Conservation (phyloP, 306 rosid species). For the Astragalus membranaceus region DNA sequence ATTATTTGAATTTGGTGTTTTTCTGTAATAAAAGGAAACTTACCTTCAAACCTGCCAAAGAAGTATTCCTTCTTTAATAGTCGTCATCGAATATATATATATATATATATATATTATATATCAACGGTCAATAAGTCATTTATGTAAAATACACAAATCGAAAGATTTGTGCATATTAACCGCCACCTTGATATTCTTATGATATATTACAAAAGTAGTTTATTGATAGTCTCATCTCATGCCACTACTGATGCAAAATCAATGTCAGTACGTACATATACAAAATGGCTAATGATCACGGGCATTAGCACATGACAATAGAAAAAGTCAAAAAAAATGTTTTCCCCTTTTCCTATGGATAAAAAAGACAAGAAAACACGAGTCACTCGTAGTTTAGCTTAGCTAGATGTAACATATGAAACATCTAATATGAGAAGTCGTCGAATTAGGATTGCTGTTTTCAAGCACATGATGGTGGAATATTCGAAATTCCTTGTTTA, state of each 20-base stretch:
- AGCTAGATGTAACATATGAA: constrained; percentile 24
- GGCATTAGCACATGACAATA: background rate
- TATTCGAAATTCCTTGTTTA: constrained; percentile 63
- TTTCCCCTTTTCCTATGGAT: background rate
- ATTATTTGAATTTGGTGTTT: too few species aligned
- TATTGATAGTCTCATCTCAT: background rate
- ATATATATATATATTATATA: too few species aligned
- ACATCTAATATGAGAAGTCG: constrained; percentile 40
- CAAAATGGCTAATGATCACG: constrained; percentile 1
- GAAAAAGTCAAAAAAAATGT: background rate
- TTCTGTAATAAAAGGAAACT: too few species aligned
- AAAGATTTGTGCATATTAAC: too few species aligned
- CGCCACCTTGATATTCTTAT: too few species aligned
- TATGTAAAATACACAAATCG: too few species aligned
- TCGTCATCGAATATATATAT: too few species aligned
- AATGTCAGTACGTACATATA: background rate
- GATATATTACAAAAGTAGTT: background rate
- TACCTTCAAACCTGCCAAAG: too few species aligned
- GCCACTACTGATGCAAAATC: background rate
- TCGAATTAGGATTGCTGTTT: constrained; percentile 51
- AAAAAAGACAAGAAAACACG: background rate
- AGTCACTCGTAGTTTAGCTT: constrained; percentile 4
- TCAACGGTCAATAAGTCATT: too few species aligned
- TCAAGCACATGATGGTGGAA: constrained; percentile 67
- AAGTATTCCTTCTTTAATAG: too few species aligned